phyloP scores from a whole-genome alignment of 164 flowering plant species.

The Hamamelis virginiana region DNA sequence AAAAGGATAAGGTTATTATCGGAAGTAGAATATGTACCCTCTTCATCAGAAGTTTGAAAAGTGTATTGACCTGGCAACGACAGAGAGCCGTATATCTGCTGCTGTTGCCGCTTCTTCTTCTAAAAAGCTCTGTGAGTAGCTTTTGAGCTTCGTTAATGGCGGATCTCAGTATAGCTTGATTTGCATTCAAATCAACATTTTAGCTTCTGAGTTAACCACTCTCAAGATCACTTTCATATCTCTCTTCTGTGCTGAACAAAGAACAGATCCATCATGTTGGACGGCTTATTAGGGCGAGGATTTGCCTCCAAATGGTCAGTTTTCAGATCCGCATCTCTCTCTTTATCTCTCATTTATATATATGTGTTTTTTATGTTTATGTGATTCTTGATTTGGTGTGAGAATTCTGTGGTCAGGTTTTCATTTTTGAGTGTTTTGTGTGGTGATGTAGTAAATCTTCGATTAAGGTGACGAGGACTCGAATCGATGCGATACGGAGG shows the following conservation, averaged over 20 bases:
- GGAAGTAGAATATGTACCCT: too few species aligned
- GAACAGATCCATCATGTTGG: slow-evolving; percentile 56
- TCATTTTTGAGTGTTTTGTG: slow-evolving; percentile 6
- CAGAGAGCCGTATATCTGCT: too few species aligned
- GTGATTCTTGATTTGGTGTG: not conserved
- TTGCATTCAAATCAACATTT: not conserved
- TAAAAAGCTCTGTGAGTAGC: too few species aligned
- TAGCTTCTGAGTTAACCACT: not conserved
- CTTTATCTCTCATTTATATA: not conserved
- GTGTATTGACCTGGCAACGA: too few species aligned
- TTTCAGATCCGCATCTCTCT: slow-evolving; percentile 1
- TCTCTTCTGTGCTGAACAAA: not conserved
- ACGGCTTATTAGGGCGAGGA: slow-evolving; percentile 73
- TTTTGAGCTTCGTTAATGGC: slow-evolving; percentile 12
- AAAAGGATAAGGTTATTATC: too few species aligned
- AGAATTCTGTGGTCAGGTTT: slow-evolving; percentile 4
- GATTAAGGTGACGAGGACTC: slow-evolving; percentile 55
- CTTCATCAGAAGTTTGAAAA: too few species aligned
- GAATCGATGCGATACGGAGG: slow-evolving; percentile 69
- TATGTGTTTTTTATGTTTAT: not conserved
- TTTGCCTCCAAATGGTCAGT: slow-evolving; percentile 71
- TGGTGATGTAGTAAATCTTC: slow-evolving; percentile 61
- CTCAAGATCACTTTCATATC: not conserved
- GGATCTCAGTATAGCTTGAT: not conserved
- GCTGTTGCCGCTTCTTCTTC: too few species aligned